phyloP scores from a whole-genome alignment of 176 grass and related monocot species.

The Carex parvula region DNA sequence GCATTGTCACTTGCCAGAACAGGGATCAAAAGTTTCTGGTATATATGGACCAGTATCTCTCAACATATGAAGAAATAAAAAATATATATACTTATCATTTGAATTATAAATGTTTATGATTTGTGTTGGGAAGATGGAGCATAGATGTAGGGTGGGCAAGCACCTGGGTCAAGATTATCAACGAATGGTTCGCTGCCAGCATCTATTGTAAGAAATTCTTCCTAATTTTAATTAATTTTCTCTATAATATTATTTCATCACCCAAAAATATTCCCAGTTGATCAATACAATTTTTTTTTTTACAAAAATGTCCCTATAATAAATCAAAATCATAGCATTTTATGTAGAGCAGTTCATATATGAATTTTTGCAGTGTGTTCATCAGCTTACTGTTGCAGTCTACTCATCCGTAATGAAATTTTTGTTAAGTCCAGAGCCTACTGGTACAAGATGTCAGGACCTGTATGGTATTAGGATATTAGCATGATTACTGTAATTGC shows the following conservation, averaged over 20 bases:
- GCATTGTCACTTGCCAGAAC: not conserved
- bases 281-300: not conserved
- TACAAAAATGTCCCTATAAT: not conserved
- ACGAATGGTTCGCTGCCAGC: conserved; percentile 74
- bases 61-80: not conserved
- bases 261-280: not conserved
- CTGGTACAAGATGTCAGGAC: not conserved
- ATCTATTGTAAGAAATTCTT: conserved; percentile 57
- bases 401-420: not conserved
- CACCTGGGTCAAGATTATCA: conserved; percentile 86
- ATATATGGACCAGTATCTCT: not conserved
- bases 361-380: not conserved
- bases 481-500: not conserved
- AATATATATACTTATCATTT: not conserved
- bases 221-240: not conserved
- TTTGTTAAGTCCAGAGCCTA: not conserved
- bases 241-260: not conserved
- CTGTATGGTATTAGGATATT: not conserved
- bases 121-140: conserved; percentile 58
- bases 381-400: not conserved
- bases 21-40: no score
- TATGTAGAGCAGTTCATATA: no score
- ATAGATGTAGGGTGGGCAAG: conserved; percentile 92
- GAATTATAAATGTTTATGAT: not conserved
- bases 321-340: not conserved